phyloP scores from a whole-genome alignment of 257 asterid species.

The Perilla frutescens region DNA sequence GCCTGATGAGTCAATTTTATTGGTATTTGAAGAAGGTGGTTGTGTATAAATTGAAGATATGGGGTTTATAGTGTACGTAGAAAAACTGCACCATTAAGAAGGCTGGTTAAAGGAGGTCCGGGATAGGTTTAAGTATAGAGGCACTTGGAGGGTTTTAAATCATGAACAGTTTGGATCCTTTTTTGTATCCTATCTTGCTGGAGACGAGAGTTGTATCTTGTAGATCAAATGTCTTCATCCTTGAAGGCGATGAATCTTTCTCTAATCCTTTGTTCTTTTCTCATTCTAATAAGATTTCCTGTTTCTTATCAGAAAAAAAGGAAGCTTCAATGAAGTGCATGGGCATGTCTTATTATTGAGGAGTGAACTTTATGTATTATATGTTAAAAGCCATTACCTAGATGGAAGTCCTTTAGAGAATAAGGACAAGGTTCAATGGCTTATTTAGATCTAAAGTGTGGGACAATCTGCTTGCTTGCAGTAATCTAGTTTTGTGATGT shows the following conservation, averaged over 20 bases:
- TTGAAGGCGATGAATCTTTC: background rate
- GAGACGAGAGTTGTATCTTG: background rate
- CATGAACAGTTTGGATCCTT: background rate
- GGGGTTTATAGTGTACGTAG: background rate
- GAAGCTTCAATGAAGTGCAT: background rate
- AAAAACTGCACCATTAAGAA: too few species aligned
- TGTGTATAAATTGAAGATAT: background rate
- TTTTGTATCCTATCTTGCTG: background rate
- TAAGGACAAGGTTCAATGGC: constrained; percentile 2
- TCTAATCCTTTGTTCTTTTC: background rate
- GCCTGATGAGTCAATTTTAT: background rate
- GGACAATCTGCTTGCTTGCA: background rate
- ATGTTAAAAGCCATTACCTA: background rate
- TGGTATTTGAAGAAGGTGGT: background rate
- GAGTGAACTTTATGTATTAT: background rate
- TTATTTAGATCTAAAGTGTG: background rate
- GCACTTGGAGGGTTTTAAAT: background rate
- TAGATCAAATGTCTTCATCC: background rate
- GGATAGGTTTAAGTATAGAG: background rate
- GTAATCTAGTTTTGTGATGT: constrained; percentile 5
- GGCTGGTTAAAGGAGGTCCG: background rate
- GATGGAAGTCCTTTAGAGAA: background rate
- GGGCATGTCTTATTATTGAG: background rate
- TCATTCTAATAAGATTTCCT: too few species aligned
- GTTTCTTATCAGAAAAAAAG: too few species aligned